phyloP scores from a whole-genome alignment of 2,329 filamentous ascomycete species.

The Ceratocystis lukuohia region DNA sequence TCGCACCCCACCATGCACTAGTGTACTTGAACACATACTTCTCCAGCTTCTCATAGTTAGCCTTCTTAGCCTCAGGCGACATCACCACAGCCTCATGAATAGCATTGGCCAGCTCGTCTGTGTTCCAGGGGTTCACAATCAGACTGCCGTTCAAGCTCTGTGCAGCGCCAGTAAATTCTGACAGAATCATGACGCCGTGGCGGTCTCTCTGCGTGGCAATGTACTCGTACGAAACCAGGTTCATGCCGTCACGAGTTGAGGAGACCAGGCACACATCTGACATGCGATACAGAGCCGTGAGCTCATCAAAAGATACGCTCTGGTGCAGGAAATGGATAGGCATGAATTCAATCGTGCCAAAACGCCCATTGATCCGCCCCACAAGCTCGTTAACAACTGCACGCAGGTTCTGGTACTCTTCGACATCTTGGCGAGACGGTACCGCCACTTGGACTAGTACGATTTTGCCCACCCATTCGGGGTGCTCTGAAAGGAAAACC shows the following conservation, averaged over 20 bases:
- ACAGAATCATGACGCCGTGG: constrained; percentile 87
- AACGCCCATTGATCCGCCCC: constrained; percentile 91
- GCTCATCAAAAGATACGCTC: constrained; percentile 85
- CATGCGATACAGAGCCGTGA: constrained; percentile 83
- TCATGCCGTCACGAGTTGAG: constrained; percentile 97
- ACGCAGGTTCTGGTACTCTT: constrained; percentile 92
- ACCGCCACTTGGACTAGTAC: constrained; percentile 94
- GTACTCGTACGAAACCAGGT: constrained; percentile 95
- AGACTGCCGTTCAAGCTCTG: constrained; percentile 87
- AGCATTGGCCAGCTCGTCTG: constrained; percentile 81
- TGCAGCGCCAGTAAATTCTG: constrained; percentile 90
- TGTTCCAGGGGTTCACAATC: constrained; percentile 98
- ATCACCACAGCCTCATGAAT: constrained; percentile 96
- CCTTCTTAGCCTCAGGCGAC: constrained; percentile 71
- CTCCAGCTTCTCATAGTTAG: constrained; percentile 83
- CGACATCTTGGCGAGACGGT: constrained; percentile 85
- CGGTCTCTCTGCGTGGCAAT: constrained; percentile 85
- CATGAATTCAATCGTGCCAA: constrained; percentile 96
- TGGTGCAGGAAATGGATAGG: constrained; percentile 98
- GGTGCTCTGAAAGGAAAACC: constrained; percentile 91
- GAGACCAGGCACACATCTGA: constrained; percentile 87
- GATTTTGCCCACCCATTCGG: constrained; percentile 95
- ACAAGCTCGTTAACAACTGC: constrained; percentile 95
- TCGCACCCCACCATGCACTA: constrained; percentile 90
- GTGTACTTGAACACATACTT: constrained; percentile 97